Evolutionary conservation across 2,329 filamentous ascomycete genomes (phyloP), one percentile per base, ranked within the genome.

Genomic region (Onygenales sp.): DNA sequence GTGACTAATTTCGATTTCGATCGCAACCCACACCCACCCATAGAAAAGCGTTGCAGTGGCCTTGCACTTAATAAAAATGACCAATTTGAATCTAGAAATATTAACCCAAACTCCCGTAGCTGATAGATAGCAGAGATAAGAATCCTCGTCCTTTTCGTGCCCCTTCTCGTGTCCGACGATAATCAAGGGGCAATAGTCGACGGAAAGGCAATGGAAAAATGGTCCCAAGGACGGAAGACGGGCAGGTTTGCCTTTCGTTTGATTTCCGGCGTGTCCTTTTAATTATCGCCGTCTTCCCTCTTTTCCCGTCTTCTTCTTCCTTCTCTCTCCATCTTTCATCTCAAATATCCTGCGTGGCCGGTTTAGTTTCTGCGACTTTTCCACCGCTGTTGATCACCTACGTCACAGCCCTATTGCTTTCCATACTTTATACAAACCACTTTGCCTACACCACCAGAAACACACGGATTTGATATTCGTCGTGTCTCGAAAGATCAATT

Each of bases 241-340:
- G 13, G 13, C 13, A n/a, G 21, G 38, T 39, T 48, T 39, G 35
- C 35, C 39, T 43, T 42, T 35, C 7, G 1, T 31, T 17, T 42
- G 21, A 8, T 13, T n/a, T 43, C 31, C 36, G 27, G 13, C 32
- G 33, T 8, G 21, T 42, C 21, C 49, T 51, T 47, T 43, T 48
- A 51, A 54, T 54, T 56, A 55, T 51, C 51, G 43, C 49, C 35
- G 48, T 50, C 52, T 54, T 51, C 56, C 57, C 52, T 55, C 55
- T 57, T 50, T 53, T 50, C 54, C 50, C 55, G 59, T 43, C 52
- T 53, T 53, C 56, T 52, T 57, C 52, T 55, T 50, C 47, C 48
- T 51, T 45, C 51, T 46, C 45, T 53, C 38, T 52, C 53, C 50
- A 53, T 55, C 47, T 53, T 55, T 54, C 42, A 32, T 42, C 36